A percentile compares a stretch with the other conserved stretches of the same genome.
Evolutionary conservation across 2,329 filamentous ascomycete species (phyloP).

Genomic region (Lasiodiplodia sp.): DNA sequence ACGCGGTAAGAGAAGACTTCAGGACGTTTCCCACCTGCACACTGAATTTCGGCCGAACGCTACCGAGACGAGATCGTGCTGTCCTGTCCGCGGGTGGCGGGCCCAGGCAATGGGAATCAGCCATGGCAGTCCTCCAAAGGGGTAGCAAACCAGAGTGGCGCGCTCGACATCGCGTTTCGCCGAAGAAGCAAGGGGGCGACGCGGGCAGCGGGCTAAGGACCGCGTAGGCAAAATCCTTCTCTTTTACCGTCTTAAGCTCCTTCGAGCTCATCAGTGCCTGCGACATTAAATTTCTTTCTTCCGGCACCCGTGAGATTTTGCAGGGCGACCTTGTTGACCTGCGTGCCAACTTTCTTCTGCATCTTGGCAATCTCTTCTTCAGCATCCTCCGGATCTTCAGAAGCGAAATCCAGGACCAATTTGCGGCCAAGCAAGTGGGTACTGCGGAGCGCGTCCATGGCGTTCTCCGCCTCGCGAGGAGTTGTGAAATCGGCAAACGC

Average conservation of each 20-base stretch:
- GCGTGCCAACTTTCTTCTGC: slow-evolving; percentile 91
- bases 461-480: slow-evolving; percentile 86
- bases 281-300: slow-evolving; percentile 88
- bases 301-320: slow-evolving; percentile 85
- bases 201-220: slow-evolving; percentile 25
- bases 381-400: slow-evolving; percentile 85
- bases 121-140: slow-evolving; percentile 21
- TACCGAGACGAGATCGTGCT: slow-evolving; percentile 30
- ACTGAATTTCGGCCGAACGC: slow-evolving; percentile 27
- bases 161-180: slow-evolving; percentile 31
- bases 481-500: slow-evolving; percentile 97
- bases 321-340: slow-evolving; percentile 88
- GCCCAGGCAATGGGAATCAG: slow-evolving; percentile 26
- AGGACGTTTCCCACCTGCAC: slow-evolving; percentile 24
- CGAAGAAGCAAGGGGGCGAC: slow-evolving; percentile 29
- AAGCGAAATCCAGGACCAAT: slow-evolving; percentile 90
- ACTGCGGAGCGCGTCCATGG: slow-evolving; percentile 87
- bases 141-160: slow-evolving; percentile 31
- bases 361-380: slow-evolving; percentile 97
- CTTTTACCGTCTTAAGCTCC: slow-evolving; percentile 41
- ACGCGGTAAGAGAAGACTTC: slow-evolving; percentile 27
- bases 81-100: slow-evolving; percentile 18
- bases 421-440: slow-evolving; percentile 92
- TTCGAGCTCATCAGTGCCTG: slow-evolving; percentile 66
- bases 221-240: slow-evolving; percentile 23